Conservation (phyloP, 306 rosid genomes). For the Dicorynia guianensis region DNA sequence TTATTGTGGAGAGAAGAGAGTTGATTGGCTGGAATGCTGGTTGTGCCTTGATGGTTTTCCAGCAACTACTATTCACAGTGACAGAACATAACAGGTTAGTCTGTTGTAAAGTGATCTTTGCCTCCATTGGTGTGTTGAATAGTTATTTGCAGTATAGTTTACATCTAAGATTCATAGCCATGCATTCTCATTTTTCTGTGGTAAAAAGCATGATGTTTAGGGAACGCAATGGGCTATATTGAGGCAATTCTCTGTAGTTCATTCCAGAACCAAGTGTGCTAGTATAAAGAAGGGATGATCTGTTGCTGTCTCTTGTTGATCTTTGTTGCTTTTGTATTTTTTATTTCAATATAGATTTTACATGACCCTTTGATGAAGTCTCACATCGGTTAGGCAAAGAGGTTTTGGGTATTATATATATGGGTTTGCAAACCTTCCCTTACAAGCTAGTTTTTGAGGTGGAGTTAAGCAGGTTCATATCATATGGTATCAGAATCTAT, state of each 20-base stretch:
- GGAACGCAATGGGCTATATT: neutral
- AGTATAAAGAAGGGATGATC: conserved; percentile 3
- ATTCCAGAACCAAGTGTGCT: neutral
- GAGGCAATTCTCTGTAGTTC: neutral
- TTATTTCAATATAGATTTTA: neutral
- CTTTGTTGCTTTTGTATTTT: conserved; percentile 17
- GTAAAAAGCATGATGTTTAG: neutral
- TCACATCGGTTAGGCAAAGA: too few species aligned
- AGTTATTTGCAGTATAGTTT: neutral
- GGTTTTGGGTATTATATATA: too few species aligned
- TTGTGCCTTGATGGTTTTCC: conserved; percentile 80
- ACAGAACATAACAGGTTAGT: conserved; percentile 94
- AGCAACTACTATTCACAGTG: conserved; percentile 98
- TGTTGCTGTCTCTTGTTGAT: conserved; percentile 2
- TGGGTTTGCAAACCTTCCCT: too few species aligned
- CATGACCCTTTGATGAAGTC: neutral
- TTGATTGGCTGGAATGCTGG: conserved; percentile 95
- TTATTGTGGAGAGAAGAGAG: conserved; percentile 99
- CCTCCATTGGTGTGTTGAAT: neutral
- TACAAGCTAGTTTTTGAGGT: too few species aligned
- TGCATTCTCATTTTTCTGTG: conserved; percentile 2
- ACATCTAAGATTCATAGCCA: neutral
- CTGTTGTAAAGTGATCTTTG: conserved; percentile 18
- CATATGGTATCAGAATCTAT: too few species aligned
- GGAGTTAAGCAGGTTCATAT: too few species aligned